Conservation (phyloP, 495 filamentous ascomycete genomes). For the Podospora tetraspora region DNA sequence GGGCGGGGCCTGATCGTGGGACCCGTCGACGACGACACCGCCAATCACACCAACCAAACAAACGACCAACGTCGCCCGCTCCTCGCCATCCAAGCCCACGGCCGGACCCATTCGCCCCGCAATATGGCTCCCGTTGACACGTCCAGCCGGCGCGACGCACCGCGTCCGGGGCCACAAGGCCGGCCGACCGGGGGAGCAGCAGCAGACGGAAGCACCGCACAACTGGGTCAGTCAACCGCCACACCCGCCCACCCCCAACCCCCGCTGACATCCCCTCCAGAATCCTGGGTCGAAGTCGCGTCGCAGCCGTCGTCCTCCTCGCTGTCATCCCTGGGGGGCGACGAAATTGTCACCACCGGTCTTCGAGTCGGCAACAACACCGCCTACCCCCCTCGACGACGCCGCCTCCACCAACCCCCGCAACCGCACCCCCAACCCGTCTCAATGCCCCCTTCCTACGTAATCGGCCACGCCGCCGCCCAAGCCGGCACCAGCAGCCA, state of each 20-base stretch:
- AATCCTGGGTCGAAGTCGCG: slow-evolving; percentile 94
- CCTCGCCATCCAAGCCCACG: neutral
- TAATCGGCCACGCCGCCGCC: slow-evolving; percentile 36
- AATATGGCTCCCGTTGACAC: neutral
- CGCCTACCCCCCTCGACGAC: slow-evolving; percentile 46
- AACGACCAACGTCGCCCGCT: neutral
- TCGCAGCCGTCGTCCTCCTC: slow-evolving; percentile 89
- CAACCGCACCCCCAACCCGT: slow-evolving; percentile 48
- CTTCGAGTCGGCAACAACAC: slow-evolving; percentile 60
- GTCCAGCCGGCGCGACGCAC: neutral
- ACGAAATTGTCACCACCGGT: slow-evolving; percentile 83
- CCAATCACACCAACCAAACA: neutral
- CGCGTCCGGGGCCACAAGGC: neutral
- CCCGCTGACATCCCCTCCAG: slow-evolving; percentile 49
- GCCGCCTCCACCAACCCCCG: slow-evolving; percentile 52
- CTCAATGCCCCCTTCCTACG: slow-evolving; percentile 31
- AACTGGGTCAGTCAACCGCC: slow-evolving; percentile 29
- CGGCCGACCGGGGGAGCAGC: slow-evolving; percentile 11
- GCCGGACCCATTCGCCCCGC: neutral
- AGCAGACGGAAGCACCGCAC: slow-evolving; percentile 14
- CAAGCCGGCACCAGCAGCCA: slow-evolving; percentile 69
- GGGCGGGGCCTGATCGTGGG: neutral
- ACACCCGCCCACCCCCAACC: neutral
- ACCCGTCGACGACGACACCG: neutral
- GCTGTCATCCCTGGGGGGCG: slow-evolving; percentile 71